Base-by-base conservation (phyloP, 345 rosid genomes). In the Citrus mangshanensis region DNA sequence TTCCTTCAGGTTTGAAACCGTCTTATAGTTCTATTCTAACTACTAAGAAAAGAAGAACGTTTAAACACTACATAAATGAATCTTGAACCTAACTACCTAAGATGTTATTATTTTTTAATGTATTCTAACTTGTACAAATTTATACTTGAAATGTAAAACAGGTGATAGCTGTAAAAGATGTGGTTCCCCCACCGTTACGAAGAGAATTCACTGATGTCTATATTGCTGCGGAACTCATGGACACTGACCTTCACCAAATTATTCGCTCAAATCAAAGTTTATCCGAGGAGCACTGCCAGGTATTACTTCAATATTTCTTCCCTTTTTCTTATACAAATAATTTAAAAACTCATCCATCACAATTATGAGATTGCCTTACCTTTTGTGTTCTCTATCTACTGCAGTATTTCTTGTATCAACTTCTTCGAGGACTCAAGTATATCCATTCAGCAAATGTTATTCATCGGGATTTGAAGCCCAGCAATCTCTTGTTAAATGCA, bases 251-350 rank as follows among this genome's bases (percentile, higher is more conserved):
- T 80, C 98, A 97, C 79, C 97, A 97, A 73, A 97, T 97, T 74
- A 90, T 93, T 60, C 91, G 95, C 70, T 97, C 98, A 34, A 97
- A 93, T 79, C 99, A 97, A 78, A 13, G 82, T 70, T 82, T 94
- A 71, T 94, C 99, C 1, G 99, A 94, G 84, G 98, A 96, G 85
- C 99, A 96, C 78, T 90, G 97, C 83, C 98, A 96, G 99, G 99
- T 96, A 81, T 68, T 70, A 22, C 16, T 58, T 65, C 79, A 34
- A 34, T 34, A 62, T 10, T 18, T 13, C 30, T 62, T 40, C 42
- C 9, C 19, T 21, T 9, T 40, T 9, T 38, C 68, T 4, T 46
- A 68, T 46, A 72, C 28, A 55, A 34, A 46, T 77, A n/a, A 32
- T 34, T 34, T 32, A 66, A 34, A 10, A 34, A 35, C 27, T 80